Base-by-base conservation (phyloP, 495 filamentous ascomycete genomes). In the Aspergillus haitiensis region DNA sequence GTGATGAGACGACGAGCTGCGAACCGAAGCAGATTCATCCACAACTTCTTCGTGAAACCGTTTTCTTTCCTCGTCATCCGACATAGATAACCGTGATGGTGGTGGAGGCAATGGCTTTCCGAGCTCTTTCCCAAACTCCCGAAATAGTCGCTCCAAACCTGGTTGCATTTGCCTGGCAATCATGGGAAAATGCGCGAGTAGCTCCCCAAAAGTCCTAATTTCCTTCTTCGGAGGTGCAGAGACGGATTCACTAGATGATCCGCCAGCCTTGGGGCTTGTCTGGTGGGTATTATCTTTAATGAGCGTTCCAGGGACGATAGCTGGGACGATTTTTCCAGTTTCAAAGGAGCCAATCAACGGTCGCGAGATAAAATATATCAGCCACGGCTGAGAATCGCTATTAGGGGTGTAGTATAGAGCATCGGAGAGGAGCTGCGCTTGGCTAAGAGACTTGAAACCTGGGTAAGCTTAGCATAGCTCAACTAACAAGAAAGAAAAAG, bases 91-190 rank as follows among this genome's bases (percentile, higher is more conserved):
- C 7, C 84, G 79, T 10, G 89, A 89, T 5, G 88, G 91, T 5
- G 87, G 88, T 7, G 88, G 87, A 2, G 93, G 91, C 33, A 93
- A 70, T 12, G 91, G 91, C 63, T 89, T 92, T 60, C 95, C 88
- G 57, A 97, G 87, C 45, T 92, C 88, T 44, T 83, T 84, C 7
- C 85, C 88, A 71, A 98, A 97, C 59, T 97, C 91, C 51, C 86
- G 87, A 64, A 98, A 97, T 42, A 99, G 72, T 71, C 89, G 84
- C 69, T 98, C 92, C 16, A 99, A 75, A 0, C 95, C 95, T 2
- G 87, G 84, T 67, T 97, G 91, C 93, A 98, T 97, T 74, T 98
- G 95, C 58, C 90, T 83, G 35, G 94, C 93, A 63, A 99, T 99
- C 83, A 95, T 92, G 10, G 95, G 95, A 59, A 97, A 99, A 60